Evolutionary conservation across 2,329 filamentous ascomycete genomes (phyloP).

Genomic region (Akanthomyces lecanii): DNA sequence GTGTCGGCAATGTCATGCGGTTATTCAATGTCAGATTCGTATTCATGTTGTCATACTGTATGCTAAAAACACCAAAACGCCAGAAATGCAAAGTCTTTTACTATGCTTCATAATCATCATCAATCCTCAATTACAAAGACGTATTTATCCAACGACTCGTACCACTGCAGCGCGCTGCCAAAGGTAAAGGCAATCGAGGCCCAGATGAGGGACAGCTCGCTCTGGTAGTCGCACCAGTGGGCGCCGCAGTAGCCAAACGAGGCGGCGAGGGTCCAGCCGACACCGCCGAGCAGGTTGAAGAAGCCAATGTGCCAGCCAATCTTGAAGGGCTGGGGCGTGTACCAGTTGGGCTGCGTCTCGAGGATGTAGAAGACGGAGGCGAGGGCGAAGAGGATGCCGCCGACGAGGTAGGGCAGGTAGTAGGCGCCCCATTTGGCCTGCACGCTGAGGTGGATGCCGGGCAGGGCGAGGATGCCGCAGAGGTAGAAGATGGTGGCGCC

Average conservation of each 20-base stretch:
- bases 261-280: conserved; percentile 58
- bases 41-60: too few relatives aligned
- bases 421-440: conserved; percentile 49
- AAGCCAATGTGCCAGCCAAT: conserved; percentile 63
- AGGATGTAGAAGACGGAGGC: conserved; percentile 56
- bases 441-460: conserved; percentile 49
- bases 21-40: too few relatives aligned
- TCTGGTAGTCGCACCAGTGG: conserved; percentile 36
- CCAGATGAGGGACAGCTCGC: conserved; percentile 34
- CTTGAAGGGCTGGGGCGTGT: conserved; percentile 46
- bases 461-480: conserved; percentile 56
- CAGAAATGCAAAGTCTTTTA: neutral
- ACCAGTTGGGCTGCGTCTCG: conserved; percentile 61
- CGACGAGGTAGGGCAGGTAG: conserved; percentile 56
- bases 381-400: conserved; percentile 57
- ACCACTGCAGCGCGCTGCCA: conserved; percentile 24
- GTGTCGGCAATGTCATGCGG: too few relatives aligned
- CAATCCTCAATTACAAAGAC: conserved; percentile 16
- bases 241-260: conserved; percentile 46
- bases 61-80: neutral
- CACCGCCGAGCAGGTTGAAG: conserved; percentile 58
- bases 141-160: conserved; percentile 24
- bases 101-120: neutral
- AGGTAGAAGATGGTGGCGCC: conserved; percentile 63
- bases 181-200: conserved; percentile 19